Evolutionary conservation across 1,284 basidiomycete genomes (phyloP), one percentile per base, ranked within the genome.

Genomic region (Singerocomus inundabilis): DNA sequence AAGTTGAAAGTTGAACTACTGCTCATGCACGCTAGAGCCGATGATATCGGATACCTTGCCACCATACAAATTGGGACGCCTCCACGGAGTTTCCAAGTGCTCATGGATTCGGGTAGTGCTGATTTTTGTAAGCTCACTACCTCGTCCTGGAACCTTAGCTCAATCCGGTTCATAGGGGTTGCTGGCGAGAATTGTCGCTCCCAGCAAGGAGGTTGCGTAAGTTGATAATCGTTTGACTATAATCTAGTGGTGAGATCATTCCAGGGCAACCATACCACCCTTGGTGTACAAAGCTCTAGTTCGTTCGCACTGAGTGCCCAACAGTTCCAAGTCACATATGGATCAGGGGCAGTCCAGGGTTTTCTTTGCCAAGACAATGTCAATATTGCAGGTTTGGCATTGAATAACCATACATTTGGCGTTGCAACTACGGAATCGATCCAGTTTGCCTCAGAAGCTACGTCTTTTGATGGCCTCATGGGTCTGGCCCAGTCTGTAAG

Each of bases 91-190:
- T 94, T 89, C 70, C 73, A 77, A 30, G 69, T 95, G 61, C 77
- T 94, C 44, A 85, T 91, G 82, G 92, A 95, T 70, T 88, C 88
- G 25, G 93, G 92, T 30, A 91, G 85, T 8, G 84, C 89, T 13
- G 92, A 95, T 66, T 75, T 91, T 34, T 95, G 92, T 64, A 33
- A 45, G 65, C 16, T 30, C 44, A 5, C 7, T 16, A 31, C 2
- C 21, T 31, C 15, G 25, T 34, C 12, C 25, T n/a, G 26, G 12
- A 18, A 21, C 9, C 5, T n/a, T 34, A 0, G 13, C 29, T 53
- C 16, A 52, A 13, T 42, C 4, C 21, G 21, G 11, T 7, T 18
- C 4, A 1, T 33, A 64, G 63, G 66, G 64, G 67, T 66, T 30
- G 53, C 63, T 18, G 42, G 68, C 32, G 67, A 66, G 46, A 58